phyloP scores from a whole-genome alignment of 805 yeast genomes.

The Hanseniaspora osmophila region DNA sequence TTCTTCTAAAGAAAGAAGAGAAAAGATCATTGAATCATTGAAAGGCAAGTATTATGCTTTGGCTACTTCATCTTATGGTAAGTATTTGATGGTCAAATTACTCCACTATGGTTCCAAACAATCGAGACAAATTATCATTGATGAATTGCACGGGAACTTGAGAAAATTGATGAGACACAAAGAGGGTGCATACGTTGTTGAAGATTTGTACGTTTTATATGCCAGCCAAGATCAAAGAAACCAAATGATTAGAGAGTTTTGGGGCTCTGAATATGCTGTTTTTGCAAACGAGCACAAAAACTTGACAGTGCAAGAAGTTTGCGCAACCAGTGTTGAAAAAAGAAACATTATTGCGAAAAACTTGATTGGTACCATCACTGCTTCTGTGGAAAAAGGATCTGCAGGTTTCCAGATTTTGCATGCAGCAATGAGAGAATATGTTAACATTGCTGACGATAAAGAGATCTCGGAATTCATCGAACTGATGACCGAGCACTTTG shows the following conservation, averaged over 20 bases:
- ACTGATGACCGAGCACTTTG: constrained; percentile 71
- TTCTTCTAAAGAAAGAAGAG: constrained; percentile 67
- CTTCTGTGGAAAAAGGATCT: constrained; percentile 89
- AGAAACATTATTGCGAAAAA: constrained; percentile 61
- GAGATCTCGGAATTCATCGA: constrained; percentile 76
- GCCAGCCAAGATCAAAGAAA: constrained; percentile 71
- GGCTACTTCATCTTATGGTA: constrained; percentile 89
- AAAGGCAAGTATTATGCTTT: constrained; percentile 66
- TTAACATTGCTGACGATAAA: constrained; percentile 46
- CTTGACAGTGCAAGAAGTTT: constrained; percentile 50
- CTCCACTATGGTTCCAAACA: constrained; percentile 84
- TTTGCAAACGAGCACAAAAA: constrained; percentile 64
- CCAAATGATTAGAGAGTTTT: constrained; percentile 89
- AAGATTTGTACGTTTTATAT: constrained; percentile 77
- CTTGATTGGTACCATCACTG: constrained; percentile 67
- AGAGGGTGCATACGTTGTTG: constrained; percentile 96
- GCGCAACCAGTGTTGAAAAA: constrained; percentile 59
- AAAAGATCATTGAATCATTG: constrained; percentile 47
- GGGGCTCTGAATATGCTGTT: constrained; percentile 91
- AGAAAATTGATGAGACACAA: constrained; percentile 89
- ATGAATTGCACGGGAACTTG: constrained; percentile 80
- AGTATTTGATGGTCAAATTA: constrained; percentile 74
- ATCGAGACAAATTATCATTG: constrained; percentile 57
- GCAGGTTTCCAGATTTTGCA: constrained; percentile 92
- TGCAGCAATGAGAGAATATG: constrained; percentile 88